phyloP scores from a whole-genome alignment of 768 basidiomycete genomes.

The Serendipita sp. region DNA sequence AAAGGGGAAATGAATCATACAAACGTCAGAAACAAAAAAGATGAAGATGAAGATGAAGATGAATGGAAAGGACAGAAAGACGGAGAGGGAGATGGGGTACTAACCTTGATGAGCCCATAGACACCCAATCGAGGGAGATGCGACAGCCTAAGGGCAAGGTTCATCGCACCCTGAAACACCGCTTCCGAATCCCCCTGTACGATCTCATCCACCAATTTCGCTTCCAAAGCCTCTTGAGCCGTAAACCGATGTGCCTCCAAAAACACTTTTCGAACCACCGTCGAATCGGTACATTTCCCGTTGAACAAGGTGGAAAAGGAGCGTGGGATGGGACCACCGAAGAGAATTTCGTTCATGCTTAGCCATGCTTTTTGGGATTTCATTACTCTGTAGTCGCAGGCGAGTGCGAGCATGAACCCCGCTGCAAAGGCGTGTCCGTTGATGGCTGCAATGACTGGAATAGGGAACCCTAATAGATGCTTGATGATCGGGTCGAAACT shows the following conservation, averaged over 20 bases:
- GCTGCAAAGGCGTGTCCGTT: constrained; percentile 27
- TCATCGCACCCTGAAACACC: constrained; percentile 12
- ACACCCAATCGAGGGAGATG: constrained; percentile 11
- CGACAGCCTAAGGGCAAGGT: constrained; percentile 9
- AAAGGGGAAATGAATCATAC: background rate
- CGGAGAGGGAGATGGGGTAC: background rate
- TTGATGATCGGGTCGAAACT: constrained; percentile 20
- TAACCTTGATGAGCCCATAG: constrained; percentile 13
- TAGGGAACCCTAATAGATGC: constrained; percentile 16
- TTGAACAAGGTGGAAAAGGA: background rate
- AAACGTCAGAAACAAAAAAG: background rate
- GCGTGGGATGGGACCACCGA: background rate
- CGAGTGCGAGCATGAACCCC: constrained; percentile 25
- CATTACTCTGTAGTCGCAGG: constrained; percentile 23
- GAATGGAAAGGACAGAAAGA: background rate
- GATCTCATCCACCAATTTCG: constrained; percentile 23
- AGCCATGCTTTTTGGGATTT: constrained; percentile 19
- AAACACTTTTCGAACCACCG: constrained; percentile 22
- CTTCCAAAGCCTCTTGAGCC: constrained; percentile 20
- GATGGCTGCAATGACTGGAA: constrained; percentile 14
- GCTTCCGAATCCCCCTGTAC: constrained; percentile 15
- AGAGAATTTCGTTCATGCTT: constrained; percentile 27
- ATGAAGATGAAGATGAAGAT: too few species aligned
- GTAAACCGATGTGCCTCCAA: constrained; percentile 24
- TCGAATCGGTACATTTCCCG: constrained; percentile 23